Base-by-base conservation (phyloP, 169 alveolate species). In the Cyclospora cayetanensis region DNA sequence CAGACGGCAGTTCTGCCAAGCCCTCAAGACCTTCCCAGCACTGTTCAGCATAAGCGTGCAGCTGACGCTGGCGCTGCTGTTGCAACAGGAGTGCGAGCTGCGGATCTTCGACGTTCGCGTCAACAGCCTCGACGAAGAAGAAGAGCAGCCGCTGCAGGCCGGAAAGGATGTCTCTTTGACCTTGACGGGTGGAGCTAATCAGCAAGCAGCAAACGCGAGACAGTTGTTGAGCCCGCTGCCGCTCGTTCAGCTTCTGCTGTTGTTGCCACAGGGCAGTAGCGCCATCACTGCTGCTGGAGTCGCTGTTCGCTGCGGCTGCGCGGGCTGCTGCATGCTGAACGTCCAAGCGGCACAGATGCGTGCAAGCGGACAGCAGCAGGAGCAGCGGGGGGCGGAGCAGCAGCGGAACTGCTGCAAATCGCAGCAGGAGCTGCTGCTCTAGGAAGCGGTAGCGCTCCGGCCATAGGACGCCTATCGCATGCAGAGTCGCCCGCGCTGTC, bases 351-450 rank as follows among this genome's bases (percentile, higher is more conserved):
- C 92, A 87, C 25, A 87, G 37, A 60, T 87, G 84, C 46, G 87
- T 65, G 77, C 63, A 34, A 29, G 92, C 68, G 27, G 92, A 42
- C n/a, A 70, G 92, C 87, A 68, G 88, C 77, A 70, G 92, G 63
- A 87, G 92, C 79, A 87, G 79, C 53, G 82, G 92, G 34, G 92
- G 92, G 37, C 92, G 92, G 80, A 72, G 76, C 60, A 87, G 77
- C 60, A 72, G 80, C 31, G 92, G 92, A 2, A 87, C 80, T 7
- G 41, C 31, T 1, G 87, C 55, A 7, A 42, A 37, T 35, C 52
- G 79, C 79, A 46, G 60, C 66, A 79, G 46, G 76, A 80, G 90
- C 80, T 46, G 92, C 63, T 52, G 85, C 87, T 87, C 92, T 15
- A 87, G 35, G 65, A 63, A 68, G 60, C 76, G 88, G 31, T 87